A percentile compares a stretch with the other conserved stretches of the same genome.
phyloP scores from a whole-genome alignment of 2,329 filamentous ascomycete genomes.

The Cladosporium sp. region DNA sequence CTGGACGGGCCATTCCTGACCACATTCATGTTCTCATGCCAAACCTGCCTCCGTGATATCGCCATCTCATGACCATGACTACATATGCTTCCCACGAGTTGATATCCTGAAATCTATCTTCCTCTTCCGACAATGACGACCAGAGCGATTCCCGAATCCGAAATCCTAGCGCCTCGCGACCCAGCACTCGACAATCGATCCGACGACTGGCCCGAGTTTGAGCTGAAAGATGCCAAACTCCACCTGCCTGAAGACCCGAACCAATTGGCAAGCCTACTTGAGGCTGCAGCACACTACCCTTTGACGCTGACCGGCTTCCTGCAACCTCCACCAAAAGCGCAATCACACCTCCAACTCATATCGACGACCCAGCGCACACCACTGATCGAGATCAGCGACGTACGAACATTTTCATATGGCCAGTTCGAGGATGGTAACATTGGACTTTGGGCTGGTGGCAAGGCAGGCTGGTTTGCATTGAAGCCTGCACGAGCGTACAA shows the following conservation, averaged over 20 bases:
- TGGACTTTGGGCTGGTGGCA: slow-evolving; percentile 62
- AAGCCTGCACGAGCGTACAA: slow-evolving; percentile 56
- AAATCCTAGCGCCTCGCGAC: slow-evolving; percentile 40
- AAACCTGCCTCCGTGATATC: no score
- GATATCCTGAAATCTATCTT: not conserved
- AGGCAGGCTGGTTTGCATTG: slow-evolving; percentile 66
- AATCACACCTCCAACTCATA: slow-evolving; percentile 21
- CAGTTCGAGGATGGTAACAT: slow-evolving; percentile 53
- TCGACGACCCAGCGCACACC: slow-evolving; percentile 5
- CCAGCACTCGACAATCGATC: slow-evolving; percentile 37
- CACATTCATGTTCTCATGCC: no score
- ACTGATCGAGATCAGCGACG: slow-evolving; percentile 47
- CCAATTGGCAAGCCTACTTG: slow-evolving; percentile 54
- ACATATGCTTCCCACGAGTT: not conserved
- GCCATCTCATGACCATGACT: not conserved
- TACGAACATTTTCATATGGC: slow-evolving; percentile 45
- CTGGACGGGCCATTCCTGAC: no score
- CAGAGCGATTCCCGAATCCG: slow-evolving; percentile 26
- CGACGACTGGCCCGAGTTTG: slow-evolving; percentile 57
- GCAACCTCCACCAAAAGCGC: slow-evolving; percentile 46
- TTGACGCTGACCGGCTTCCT: slow-evolving; percentile 59
- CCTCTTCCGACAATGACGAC: slow-evolving; percentile 23
- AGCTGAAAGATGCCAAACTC: slow-evolving; percentile 59
- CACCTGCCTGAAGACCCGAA: slow-evolving; percentile 16
- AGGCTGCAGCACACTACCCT: slow-evolving; percentile 57